These are phyloP conservation scores for Metschnikowia hibisci DNA, from an alignment of 805 yeast species.

Conservation along the genomic window DNA sequence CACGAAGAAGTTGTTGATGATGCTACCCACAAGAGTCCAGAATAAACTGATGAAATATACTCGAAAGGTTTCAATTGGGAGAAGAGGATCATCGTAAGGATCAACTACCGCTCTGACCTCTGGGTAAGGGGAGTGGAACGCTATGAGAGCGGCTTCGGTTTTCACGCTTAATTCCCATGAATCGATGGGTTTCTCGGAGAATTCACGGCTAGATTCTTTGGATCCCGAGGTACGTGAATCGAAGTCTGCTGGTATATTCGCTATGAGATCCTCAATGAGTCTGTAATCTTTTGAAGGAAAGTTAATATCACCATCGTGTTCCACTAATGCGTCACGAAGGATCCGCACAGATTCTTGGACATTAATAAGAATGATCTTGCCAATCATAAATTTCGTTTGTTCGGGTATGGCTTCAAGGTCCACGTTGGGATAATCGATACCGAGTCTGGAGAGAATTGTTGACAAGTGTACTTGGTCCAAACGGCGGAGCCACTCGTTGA, in stretches of 20 bases:
- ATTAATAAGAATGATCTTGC: constrained; percentile 23
- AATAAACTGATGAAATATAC: constrained; percentile 51
- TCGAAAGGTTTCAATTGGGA: constrained; percentile 51
- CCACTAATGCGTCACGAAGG: constrained; percentile 31
- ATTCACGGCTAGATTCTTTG: not conserved
- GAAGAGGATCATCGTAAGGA: constrained; percentile 47
- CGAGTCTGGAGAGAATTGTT: constrained; percentile 12
- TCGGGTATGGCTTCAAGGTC: constrained; percentile 7
- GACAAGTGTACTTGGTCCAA: constrained; percentile 6
- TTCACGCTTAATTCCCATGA: constrained; percentile 32
- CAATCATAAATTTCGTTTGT: constrained; percentile 24
- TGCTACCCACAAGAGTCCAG: constrained; percentile 51
- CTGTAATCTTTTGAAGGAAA: constrained; percentile 28
- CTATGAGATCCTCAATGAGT: constrained; percentile 23
- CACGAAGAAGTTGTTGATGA: constrained; percentile 53
- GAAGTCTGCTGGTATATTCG: constrained; percentile 15
- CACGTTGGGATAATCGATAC: constrained; percentile 4
- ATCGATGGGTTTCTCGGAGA: not conserved
- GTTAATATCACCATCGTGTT: constrained; percentile 32
- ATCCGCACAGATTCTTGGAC: constrained; percentile 27
- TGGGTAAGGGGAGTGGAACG: constrained; percentile 54
- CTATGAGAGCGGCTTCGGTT: constrained; percentile 42
- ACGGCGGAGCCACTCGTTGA: not conserved
- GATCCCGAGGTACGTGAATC: constrained; percentile 7
- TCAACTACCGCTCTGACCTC: constrained; percentile 67